phyloP scores from a whole-genome alignment of 1,284 basidiomycete genomes.

The Rhodotorula sp. region DNA sequence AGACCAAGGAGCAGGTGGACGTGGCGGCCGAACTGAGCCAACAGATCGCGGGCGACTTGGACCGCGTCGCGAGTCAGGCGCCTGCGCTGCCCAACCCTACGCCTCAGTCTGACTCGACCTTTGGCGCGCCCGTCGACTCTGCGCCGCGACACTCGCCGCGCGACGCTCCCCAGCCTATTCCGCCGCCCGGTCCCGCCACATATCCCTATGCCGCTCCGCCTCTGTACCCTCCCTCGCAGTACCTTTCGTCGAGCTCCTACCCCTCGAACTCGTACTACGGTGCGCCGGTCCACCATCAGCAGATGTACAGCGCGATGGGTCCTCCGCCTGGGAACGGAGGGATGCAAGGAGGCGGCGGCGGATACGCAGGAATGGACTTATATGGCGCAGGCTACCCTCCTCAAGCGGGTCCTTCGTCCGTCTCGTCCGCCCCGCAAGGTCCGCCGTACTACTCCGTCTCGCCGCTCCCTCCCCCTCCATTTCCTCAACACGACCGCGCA shows the following conservation, averaged over 20 bases:
- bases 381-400: slow-evolving; percentile 3
- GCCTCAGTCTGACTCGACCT: too few species aligned
- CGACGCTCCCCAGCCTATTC: background rate
- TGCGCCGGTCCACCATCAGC: background rate
- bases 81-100: too few species aligned
- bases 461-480: background rate
- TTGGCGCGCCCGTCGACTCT: too few species aligned
- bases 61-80: background rate
- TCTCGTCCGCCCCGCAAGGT: too few species aligned
- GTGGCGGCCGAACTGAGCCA: background rate
- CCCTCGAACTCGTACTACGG: background rate
- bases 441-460: background rate
- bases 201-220: background rate
- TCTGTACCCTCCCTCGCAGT: background rate
- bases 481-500: background rate
- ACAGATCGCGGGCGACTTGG: background rate
- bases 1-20: slow-evolving; percentile 15
- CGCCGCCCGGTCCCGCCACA: background rate
- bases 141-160: too few species aligned
- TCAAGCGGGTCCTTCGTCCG: background rate
- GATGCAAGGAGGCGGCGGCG: background rate
- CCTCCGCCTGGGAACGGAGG: background rate
- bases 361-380: background rate
- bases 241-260: background rate
- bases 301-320: slow-evolving; percentile 9